Base-by-base conservation (phyloP, 441 rosid species). In the Raphanus hybrid region DNA sequence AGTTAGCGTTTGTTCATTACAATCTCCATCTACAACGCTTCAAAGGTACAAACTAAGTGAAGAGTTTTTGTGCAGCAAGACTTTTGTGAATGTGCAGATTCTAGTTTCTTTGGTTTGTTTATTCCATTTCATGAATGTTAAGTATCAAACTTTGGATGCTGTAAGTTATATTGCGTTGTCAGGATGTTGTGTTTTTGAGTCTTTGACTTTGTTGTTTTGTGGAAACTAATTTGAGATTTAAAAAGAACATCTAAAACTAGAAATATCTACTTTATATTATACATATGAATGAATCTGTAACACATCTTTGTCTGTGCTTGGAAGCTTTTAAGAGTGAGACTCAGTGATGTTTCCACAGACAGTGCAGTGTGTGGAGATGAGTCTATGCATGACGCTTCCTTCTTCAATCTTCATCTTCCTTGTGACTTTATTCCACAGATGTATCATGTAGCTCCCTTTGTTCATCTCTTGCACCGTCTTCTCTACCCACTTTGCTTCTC, bases 101-200 rank as follows among this genome's bases (percentile, higher is more conserved):
- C 23, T 39, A 52, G 20, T 15, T 52, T 14, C 23, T 39, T 37
- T 55, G 20, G 61, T 57, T 3, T 57, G 61, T 57, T 18, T 16
- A 16, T 55, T 55, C 23, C 23, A 52, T 1, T 92, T 85, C 16
- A 97, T 97, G 59, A 90, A 92, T 78, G 98, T 92, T 64, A 76
- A 4, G 69, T 43, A 26, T 74, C 12, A 0, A 6, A 18, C 64
- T 64, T 26, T 16, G 10, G 59, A 16, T 48, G 14, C 26, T 27
- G 6, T 57, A 37, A 2, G 23, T 61, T 16, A 48, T 48, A n/a
- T 48, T n/a, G 54, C 54, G 16, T 48, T 12, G 54, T 48, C 7
- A 23, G 50, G 8, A 18, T 8, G 10, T 8, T 55, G 52, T 76
- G 32, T 6, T n/a, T n/a, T 64, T 63, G 34, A 35, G 39, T 35